Base-by-base conservation (phyloP, 2,329 filamentous ascomycete genomes). In the Daldinia eschscholtzii region DNA sequence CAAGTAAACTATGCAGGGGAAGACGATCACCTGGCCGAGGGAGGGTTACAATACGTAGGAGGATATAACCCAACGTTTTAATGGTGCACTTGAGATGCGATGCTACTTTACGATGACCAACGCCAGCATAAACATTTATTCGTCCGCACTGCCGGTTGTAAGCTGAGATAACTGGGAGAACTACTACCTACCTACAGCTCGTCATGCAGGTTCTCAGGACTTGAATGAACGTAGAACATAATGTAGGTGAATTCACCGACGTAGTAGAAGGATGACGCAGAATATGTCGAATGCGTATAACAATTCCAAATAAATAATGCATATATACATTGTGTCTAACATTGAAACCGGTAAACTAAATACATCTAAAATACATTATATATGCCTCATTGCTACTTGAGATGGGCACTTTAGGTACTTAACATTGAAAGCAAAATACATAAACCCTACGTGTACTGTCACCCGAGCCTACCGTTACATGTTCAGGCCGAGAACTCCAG, bases 401-500 rank as follows among this genome's bases (percentile, higher is more conserved):
- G 35, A 15, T 5, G 4, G 12, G 35, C 9, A 37, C 35, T 13
- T 37, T 4, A 13, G 35, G 35, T 37, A 37, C 35, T 37, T 37
- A 37, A 13, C 30, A 33, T 33, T 33, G 12, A 13, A 37, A 9
- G 10, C 3, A 37, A 37, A 37, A 37, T 37, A 37, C 10, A 37
- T 10, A 10, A 33, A 33, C 30, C 30, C 30, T 33, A 33, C 30
- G 30, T 33, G 6, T 10, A 33, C 30, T 33, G 9, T 33, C 9
- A 33, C 30, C 30, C 3, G 30, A 33, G 30, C 30, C 4, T 33
- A 10, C 30, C 30, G 9, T 33, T 6, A 33, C 9, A 33, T 1
- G 12, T 50, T 50, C 46, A 50, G 46, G 46, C 3, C 20, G 46
- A 23, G 41, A 61, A 61, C n/a, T 61, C 46, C 30, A 61, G 13